Evolutionary conservation across 2,329 filamentous ascomycete species (phyloP).

Genomic region (Ophiocordyceps camponoti-saundersi): DNA sequence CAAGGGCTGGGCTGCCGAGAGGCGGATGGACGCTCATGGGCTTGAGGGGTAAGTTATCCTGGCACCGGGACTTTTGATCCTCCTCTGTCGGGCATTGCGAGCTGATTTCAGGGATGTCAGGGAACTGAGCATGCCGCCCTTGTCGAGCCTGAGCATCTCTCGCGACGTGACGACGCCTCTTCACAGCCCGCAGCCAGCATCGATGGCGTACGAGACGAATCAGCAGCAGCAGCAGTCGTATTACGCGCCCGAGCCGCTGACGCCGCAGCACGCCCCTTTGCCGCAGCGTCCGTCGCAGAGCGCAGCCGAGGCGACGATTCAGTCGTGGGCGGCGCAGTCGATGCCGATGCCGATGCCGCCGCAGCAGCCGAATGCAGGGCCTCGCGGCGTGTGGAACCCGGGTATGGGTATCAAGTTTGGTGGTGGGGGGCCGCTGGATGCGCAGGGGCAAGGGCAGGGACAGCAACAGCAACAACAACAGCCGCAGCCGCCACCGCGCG

Average conservation of each 20-base stretch:
- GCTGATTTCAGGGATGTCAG: constrained; percentile 11
- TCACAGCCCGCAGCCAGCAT: constrained; percentile 1
- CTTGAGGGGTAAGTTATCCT: constrained; percentile 49
- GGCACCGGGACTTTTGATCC: too few relatives aligned
- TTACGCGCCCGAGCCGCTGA: constrained; percentile 1
- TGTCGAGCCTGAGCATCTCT: constrained; percentile 25
- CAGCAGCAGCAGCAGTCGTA: constrained; percentile 7
- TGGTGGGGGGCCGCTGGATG: constrained; percentile 13
- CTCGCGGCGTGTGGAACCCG: constrained; percentile 46
- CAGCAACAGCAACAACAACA: constrained; percentile 1
- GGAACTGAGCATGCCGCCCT: constrained; percentile 33
- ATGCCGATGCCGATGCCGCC: constrained; percentile 38
- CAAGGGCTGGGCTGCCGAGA: constrained; percentile 61
- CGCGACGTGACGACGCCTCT: constrained; percentile 7
- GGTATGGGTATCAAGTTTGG: constrained; percentile 69
- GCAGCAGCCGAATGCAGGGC: constrained; percentile 16
- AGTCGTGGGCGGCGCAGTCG: constrained; percentile 36
- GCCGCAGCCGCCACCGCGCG: constrained; percentile 1
- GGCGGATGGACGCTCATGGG: constrained; percentile 63
- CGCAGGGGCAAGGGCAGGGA: constrained; percentile 7
- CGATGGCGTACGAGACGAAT: constrained; percentile 2
- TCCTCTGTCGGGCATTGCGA: not conserved
- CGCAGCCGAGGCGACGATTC: constrained; percentile 32
- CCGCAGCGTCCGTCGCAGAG: constrained; percentile 8
- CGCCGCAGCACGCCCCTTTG: not conserved